These are phyloP conservation scores for Saturnispora gosingensis DNA, from an alignment of 805 yeast species.

Conservation along the genomic window DNA sequence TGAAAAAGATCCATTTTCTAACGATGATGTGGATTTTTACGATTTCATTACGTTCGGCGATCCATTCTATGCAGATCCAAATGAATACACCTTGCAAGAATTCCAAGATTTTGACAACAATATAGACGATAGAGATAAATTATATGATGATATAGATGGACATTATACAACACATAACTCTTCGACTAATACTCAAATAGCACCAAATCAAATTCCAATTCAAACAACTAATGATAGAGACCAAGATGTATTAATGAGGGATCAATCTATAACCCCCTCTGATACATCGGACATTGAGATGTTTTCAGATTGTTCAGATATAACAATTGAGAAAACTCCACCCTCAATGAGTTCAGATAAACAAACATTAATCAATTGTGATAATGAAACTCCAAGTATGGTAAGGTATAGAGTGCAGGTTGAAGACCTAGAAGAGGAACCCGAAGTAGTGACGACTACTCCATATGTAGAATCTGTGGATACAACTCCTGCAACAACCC, in stretches of 20 bases:
- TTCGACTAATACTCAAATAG: not conserved
- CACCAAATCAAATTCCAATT: too few species aligned
- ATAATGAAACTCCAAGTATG: not conserved
- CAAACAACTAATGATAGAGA: too few species aligned
- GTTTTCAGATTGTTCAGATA: not conserved
- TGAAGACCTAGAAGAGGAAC: not conserved
- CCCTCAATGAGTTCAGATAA: not conserved
- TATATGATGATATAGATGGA: not conserved
- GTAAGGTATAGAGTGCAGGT: not conserved
- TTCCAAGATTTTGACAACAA: not conserved
- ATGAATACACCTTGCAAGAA: not conserved
- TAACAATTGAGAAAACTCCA: not conserved
- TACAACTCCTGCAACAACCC: not conserved
- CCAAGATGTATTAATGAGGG: not conserved
- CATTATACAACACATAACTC: not conserved
- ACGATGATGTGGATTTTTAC: not conserved
- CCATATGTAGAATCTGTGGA: not conserved
- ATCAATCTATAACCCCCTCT: not conserved
- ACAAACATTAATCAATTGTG: not conserved
- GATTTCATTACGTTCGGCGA: not conserved
- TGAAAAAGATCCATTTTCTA: not conserved
- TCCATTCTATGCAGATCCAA: not conserved
- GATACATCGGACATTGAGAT: not conserved
- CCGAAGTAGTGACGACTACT: not conserved
- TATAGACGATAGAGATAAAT: not conserved